phyloP scores from a whole-genome alignment of 352 stramenopile species.

The Aphanomyces astaci region DNA sequence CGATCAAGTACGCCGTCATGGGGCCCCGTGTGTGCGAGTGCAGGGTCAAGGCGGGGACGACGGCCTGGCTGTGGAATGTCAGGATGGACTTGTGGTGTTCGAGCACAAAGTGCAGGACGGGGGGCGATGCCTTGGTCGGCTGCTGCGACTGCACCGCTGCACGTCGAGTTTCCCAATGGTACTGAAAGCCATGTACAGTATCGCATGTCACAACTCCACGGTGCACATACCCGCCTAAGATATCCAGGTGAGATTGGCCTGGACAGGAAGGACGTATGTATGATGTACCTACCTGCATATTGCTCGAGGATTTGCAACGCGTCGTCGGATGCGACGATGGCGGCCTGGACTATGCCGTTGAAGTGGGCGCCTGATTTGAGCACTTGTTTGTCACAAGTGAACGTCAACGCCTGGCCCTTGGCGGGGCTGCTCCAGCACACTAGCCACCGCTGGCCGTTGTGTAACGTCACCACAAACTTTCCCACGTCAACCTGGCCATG shows the following conservation, averaged over 20 bases:
- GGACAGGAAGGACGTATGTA: background rate
- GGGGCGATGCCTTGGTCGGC: too few species aligned
- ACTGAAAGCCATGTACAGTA: slow-evolving; percentile 35
- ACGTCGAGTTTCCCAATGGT: slow-evolving; percentile 42
- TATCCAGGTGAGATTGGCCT: too few species aligned
- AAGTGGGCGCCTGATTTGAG: slow-evolving; percentile 48
- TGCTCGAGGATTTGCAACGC: slow-evolving; percentile 45
- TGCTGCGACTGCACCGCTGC: background rate
- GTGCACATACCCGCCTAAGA: slow-evolving; percentile 29
- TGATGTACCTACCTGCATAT: slow-evolving; percentile 35
- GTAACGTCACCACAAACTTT: slow-evolving; percentile 50
- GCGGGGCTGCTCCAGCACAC: slow-evolving; percentile 47
- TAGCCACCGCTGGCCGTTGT: slow-evolving; percentile 70
- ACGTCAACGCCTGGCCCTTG: slow-evolving; percentile 25
- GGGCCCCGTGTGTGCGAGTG: slow-evolving; percentile 63
- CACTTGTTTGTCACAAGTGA: slow-evolving; percentile 34
- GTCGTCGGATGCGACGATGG: slow-evolving; percentile 42
- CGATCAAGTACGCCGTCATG: slow-evolving; percentile 50
- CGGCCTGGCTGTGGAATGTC: background rate
- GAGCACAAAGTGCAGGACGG: slow-evolving; percentile 62
- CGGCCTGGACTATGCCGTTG: slow-evolving; percentile 53
- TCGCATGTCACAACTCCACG: slow-evolving; percentile 24
- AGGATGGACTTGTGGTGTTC: slow-evolving; percentile 53
- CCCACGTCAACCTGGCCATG: slow-evolving; percentile 20
- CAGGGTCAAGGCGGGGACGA: slow-evolving; percentile 32